Conservation (phyloP, 2,329 filamentous ascomycete genomes). For the Lecanicillium sp. region DNA sequence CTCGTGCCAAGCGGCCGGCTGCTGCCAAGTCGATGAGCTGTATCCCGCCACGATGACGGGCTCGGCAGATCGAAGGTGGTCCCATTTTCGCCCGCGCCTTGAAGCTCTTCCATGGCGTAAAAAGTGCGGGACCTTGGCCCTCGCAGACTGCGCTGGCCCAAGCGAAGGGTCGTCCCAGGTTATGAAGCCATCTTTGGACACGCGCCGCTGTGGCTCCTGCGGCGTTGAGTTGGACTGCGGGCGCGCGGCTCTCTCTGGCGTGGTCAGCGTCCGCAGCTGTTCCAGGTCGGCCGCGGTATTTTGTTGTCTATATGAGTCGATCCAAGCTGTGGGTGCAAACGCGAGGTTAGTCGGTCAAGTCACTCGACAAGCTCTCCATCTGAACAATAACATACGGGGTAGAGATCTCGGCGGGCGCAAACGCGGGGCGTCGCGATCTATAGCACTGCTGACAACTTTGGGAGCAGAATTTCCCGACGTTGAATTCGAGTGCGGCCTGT, state of each 20-base stretch:
- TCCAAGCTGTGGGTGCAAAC: conserved; percentile 33
- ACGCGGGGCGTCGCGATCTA: conserved; percentile 12
- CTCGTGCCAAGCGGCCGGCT: conserved; percentile 41
- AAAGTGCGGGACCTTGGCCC: conserved; percentile 35
- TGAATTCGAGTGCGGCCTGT: conserved; percentile 9
- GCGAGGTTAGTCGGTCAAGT: conserved; percentile 5
- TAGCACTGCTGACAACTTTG: conserved; percentile 9
- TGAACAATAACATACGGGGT: conserved; percentile 19
- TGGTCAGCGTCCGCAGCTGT: conserved; percentile 30
- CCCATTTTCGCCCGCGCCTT: conserved; percentile 45
- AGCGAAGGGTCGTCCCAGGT: conserved; percentile 30
- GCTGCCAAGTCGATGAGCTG: conserved; percentile 29
- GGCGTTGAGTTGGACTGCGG: conserved; percentile 36
- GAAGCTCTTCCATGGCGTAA: conserved; percentile 40
- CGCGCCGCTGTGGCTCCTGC: conserved; percentile 29
- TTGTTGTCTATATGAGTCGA: conserved; percentile 37
- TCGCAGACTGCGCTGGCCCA: conserved; percentile 24
- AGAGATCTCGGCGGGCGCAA: conserved; percentile 20
- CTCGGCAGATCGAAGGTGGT: conserved; percentile 50
- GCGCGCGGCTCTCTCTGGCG: conserved; percentile 28
- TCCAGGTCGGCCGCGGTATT: conserved; percentile 29
- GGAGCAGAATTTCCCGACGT: background rate
- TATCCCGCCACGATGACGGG: conserved; percentile 50
- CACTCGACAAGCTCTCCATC: too few species aligned
- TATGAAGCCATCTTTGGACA: conserved; percentile 42